Percentiles rank a stretch among this genome's conserved stretches.
phyloP scores from a whole-genome alignment of 2,329 filamentous ascomycete species.

The Calonectria montana region DNA sequence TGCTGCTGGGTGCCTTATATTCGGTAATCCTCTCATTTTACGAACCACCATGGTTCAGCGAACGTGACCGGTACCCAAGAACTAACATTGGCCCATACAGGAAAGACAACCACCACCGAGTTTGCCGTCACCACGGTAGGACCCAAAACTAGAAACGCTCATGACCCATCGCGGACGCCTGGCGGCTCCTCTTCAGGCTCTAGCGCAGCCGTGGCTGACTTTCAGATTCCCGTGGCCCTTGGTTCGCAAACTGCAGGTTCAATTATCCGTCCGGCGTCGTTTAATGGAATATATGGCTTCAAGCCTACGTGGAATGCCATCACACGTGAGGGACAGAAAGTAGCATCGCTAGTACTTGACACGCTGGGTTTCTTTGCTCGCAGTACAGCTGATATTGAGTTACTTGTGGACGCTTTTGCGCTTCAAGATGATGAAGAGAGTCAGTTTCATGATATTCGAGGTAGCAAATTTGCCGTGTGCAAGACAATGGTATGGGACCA shows the following conservation, averaged over 20 bases:
- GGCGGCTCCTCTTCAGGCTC: conserved; percentile 71
- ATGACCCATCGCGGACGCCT: conserved; percentile 70
- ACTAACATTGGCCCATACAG: conserved; percentile 2
- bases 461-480: conserved; percentile 64
- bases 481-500: conserved; percentile 65
- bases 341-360: conserved; percentile 69
- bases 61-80: neutral
- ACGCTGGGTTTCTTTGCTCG: conserved; percentile 72
- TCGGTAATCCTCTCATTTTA: neutral
- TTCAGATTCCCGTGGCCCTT: conserved; percentile 69
- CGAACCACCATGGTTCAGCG: too few species aligned
- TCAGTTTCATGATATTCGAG: conserved; percentile 51
- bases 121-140: conserved; percentile 67
- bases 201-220: conserved; percentile 73
- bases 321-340: conserved; percentile 69
- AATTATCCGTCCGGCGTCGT: conserved; percentile 72
- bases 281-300: conserved; percentile 72
- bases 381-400: conserved; percentile 66
- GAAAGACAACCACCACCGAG: conserved; percentile 66
- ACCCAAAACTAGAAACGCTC: conserved; percentile 68
- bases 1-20: neutral
- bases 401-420: conserved; percentile 65
- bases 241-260: conserved; percentile 76
- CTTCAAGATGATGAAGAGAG: conserved; percentile 61
- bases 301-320: conserved; percentile 76